Evolutionary conservation across 2,329 filamentous ascomycete species (phyloP).

Genomic region (Trichoderma sp.): DNA sequence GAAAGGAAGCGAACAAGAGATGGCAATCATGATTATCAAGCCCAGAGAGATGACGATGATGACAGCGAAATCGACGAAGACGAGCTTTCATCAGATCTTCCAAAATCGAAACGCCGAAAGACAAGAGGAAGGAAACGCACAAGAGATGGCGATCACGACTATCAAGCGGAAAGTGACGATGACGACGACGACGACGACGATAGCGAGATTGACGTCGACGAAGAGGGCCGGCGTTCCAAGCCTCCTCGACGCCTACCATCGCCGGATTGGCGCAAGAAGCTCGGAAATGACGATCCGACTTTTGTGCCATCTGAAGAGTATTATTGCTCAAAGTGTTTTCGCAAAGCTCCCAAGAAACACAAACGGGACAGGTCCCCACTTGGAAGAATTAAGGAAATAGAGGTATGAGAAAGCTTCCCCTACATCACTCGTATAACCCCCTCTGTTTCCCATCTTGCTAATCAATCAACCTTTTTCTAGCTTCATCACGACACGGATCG

Average conservation of each 20-base stretch:
- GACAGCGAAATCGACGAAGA: constrained; percentile 28
- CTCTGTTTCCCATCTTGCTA: too few species aligned
- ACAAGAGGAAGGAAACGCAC: neutral
- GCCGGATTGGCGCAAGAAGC: constrained; percentile 36
- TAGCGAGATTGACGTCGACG: constrained; percentile 26
- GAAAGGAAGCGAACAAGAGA: neutral
- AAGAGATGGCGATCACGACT: constrained; percentile 3
- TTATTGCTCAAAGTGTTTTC: constrained; percentile 43
- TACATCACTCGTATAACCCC: too few species aligned
- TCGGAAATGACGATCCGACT: constrained; percentile 30
- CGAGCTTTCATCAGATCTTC: neutral
- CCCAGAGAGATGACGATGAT: constrained; percentile 7
- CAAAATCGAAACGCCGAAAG: constrained; percentile 10
- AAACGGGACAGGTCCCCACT: constrained; percentile 31
- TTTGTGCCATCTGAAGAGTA: constrained; percentile 38
- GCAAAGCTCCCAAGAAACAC: constrained; percentile 37
- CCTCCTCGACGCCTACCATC: constrained; percentile 32
- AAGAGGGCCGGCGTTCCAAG: constrained; percentile 2
- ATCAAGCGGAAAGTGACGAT: neutral
- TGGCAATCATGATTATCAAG: neutral
- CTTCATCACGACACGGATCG: constrained; percentile 31
- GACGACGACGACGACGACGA: constrained; percentile 16
- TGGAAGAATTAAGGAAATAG: constrained; percentile 32
- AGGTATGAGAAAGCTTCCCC: constrained; percentile 27
- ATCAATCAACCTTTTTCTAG: constrained; percentile 20